phyloP scores from a whole-genome alignment of 2,329 filamentous ascomycete genomes.

The Paecilomyces niveus region DNA sequence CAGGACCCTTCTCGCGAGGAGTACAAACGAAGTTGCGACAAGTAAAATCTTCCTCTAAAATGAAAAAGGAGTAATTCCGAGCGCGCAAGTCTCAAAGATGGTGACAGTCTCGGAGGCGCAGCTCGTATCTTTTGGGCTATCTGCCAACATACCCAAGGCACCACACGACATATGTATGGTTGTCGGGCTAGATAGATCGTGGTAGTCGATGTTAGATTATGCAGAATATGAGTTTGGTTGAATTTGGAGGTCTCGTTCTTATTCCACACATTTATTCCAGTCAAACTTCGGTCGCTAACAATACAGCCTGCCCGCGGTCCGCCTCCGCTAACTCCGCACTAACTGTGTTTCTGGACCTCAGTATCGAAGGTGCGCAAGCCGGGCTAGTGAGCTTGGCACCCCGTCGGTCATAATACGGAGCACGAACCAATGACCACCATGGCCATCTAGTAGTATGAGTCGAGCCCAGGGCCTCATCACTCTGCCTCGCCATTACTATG shows the following conservation, averaged over 20 bases:
- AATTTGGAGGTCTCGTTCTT: neutral
- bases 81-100: neutral
- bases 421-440: too few relatives aligned
- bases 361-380: neutral
- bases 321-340: neutral
- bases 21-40: neutral
- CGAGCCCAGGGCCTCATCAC: neutral
- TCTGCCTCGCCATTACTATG: neutral
- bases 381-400: too few relatives aligned
- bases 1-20: neutral
- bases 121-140: neutral
- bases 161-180: neutral
- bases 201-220: neutral
- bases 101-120: neutral
- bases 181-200: neutral
- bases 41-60: neutral
- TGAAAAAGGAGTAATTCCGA: neutral
- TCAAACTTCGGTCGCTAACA: slow-evolving; percentile 41
- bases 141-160: neutral
- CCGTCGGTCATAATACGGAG: too few relatives aligned
- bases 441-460: too few relatives aligned
- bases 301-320: neutral
- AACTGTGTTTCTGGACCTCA: neutral
- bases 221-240: neutral
- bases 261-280: neutral